Evolutionary conservation across 805 yeast genomes (phyloP).

Genomic region (Zygotorulaspora chibaensis): DNA sequence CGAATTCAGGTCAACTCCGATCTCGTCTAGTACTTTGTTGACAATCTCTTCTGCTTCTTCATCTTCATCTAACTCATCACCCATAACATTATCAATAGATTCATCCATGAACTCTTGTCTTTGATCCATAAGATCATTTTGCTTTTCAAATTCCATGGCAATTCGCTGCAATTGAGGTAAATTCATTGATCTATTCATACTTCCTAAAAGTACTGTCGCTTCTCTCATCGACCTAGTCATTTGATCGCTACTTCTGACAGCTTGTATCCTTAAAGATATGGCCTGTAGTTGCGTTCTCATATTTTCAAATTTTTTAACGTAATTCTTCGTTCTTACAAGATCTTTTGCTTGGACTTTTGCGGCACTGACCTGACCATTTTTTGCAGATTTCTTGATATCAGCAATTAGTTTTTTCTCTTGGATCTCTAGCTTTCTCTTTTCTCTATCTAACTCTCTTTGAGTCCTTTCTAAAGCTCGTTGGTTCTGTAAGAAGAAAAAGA

Average conservation of each 20-base stretch:
- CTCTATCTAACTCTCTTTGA: conserved; percentile 88
- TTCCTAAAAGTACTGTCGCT: conserved; percentile 77
- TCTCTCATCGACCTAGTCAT: conserved; percentile 94
- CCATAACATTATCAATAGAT: conserved; percentile 95
- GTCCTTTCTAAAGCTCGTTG: conserved; percentile 94
- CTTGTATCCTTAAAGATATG: conserved; percentile 81
- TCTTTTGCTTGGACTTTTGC: conserved; percentile 96
- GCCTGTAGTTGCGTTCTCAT: conserved; percentile 97
- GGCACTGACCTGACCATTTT: conserved; percentile 80
- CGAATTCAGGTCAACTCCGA: conserved; percentile 76
- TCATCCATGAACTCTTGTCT: conserved; percentile 99
- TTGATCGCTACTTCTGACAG: conserved; percentile 89
- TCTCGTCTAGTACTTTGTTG: conserved; percentile 87
- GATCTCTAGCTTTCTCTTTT: conserved; percentile 74
- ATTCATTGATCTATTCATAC: conserved; percentile 89
- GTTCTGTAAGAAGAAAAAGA: conserved; percentile 45
- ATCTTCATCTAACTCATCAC: conserved; percentile 80
- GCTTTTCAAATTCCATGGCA: conserved; percentile 92
- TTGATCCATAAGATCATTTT: conserved; percentile 96
- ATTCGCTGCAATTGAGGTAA: conserved; percentile 83
- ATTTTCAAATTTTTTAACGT: conserved; percentile 79
- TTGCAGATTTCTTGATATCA: conserved; percentile 90
- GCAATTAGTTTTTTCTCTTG: conserved; percentile 85
- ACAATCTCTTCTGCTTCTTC: conserved; percentile 91
- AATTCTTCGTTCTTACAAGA: conserved; percentile 75